Evolutionary conservation across 2,329 filamentous ascomycete genomes (phyloP).

Genomic region (Phaeophleospora eucalypticola): DNA sequence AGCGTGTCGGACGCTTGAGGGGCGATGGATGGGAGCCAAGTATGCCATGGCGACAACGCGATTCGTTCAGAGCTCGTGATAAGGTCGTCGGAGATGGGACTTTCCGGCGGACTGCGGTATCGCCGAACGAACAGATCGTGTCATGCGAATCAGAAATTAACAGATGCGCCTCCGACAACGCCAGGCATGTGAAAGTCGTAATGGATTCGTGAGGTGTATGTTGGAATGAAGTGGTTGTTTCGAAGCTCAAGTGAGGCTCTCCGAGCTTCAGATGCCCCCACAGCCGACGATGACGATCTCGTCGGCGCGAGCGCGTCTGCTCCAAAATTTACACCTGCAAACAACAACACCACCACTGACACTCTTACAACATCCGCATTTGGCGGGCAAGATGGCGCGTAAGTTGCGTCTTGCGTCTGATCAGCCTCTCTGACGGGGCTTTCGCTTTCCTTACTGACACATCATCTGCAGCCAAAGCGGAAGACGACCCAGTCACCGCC

Average conservation of each 20-base stretch:
- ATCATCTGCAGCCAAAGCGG: conserved; percentile 22
- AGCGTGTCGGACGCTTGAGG: conserved; percentile 87
- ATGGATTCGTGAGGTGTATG: no score
- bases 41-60: conserved; percentile 68
- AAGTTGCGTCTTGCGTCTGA: conserved; percentile 14
- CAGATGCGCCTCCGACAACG: no score
- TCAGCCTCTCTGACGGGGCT: conserved; percentile 11
- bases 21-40: conserved; percentile 84
- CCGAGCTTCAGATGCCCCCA: not conserved
- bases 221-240: not conserved
- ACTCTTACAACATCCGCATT: conserved; percentile 1
- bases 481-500: conserved; percentile 47
- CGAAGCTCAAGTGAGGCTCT: not conserved
- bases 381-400: conserved; percentile 20
- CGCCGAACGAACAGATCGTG: not conserved
- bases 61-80: conserved; percentile 2
- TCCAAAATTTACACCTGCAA: conserved; percentile 6
- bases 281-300: not conserved
- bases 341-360: not conserved
- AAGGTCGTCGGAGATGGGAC: not conserved
- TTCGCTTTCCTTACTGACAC: conserved; percentile 9
- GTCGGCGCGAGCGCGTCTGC: not conserved
- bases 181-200: no score
- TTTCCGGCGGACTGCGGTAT: not conserved
- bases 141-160: no score